Evolutionary conservation across 2,329 filamentous ascomycete genomes (phyloP).

Genomic region (Cladophialophora psammophila): DNA sequence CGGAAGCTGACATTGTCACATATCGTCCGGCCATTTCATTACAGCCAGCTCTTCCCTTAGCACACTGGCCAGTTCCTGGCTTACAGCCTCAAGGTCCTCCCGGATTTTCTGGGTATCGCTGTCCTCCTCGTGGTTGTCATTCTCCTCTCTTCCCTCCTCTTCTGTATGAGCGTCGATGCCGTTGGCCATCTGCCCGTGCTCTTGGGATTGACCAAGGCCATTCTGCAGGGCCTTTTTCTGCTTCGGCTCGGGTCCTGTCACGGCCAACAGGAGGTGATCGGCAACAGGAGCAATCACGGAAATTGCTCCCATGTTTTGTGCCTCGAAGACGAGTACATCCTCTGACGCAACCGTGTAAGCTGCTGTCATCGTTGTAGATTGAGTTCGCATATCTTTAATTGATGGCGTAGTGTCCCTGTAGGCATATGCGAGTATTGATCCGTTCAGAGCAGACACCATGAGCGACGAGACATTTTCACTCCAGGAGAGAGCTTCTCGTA

Average conservation of each 20-base stretch:
- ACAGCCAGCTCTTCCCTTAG: slow-evolving; percentile 36
- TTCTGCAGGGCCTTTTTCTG: slow-evolving; percentile 3
- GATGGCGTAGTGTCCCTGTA: slow-evolving; percentile 36
- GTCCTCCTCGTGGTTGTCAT: slow-evolving; percentile 16
- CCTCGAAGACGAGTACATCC: slow-evolving; percentile 40
- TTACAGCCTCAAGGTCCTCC: slow-evolving; percentile 38
- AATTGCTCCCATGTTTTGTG: slow-evolving; percentile 38
- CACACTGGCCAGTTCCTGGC: slow-evolving; percentile 35
- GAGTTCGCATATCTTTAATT: slow-evolving; percentile 40
- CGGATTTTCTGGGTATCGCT: slow-evolving; percentile 31
- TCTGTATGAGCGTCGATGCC: slow-evolving; percentile 23
- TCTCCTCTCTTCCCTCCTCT: slow-evolving; percentile 16
- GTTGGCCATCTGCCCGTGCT: slow-evolving; percentile 6
- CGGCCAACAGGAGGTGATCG: slow-evolving; percentile 39
- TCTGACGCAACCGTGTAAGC: slow-evolving; percentile 41
- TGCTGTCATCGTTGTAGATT: slow-evolving; percentile 40
- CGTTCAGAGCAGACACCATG: slow-evolving; percentile 40
- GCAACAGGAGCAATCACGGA: slow-evolving; percentile 40
- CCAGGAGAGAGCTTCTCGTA: slow-evolving; percentile 40
- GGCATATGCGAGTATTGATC: slow-evolving; percentile 41
- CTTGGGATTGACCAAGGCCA: slow-evolving; percentile 13
- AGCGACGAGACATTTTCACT: slow-evolving; percentile 39
- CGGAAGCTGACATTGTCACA: slow-evolving; percentile 26
- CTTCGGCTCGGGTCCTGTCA: slow-evolving; percentile 38
- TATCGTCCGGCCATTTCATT: slow-evolving; percentile 41